Percentiles rank a stretch among this genome's conserved stretches.
phyloP scores from a whole-genome alignment of 139 green algal species.

The Deuterostichococcus epilithicus region DNA sequence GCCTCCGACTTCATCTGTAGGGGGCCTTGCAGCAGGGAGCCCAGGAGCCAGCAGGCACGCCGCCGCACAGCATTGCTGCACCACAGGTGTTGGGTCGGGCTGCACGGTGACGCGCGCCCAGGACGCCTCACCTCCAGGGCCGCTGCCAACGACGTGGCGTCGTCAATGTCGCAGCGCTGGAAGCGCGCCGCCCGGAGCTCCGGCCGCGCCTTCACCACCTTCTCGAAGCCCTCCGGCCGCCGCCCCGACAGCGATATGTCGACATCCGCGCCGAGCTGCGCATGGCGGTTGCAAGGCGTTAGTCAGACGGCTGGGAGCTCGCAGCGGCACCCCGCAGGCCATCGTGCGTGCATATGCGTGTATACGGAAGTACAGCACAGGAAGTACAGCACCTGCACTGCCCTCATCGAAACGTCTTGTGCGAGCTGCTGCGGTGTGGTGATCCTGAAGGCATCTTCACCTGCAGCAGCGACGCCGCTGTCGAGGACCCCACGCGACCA shows the following conservation, averaged over 20 bases:
- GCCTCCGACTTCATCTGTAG: no score
- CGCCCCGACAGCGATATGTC: slow-evolving; percentile 56
- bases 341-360: neutral
- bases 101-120: no score
- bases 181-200: slow-evolving; percentile 47
- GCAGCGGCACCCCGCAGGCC: no score
- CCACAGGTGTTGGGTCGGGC: no score
- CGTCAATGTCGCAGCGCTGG: slow-evolving; percentile 35
- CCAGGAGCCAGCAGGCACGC: no score
- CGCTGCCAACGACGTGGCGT: slow-evolving; percentile 26
- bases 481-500: slow-evolving; percentile 76
- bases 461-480: slow-evolving; percentile 63
- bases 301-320: no score
- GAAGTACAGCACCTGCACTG: no score
- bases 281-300: no score
- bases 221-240: slow-evolving; percentile 37
- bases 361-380: no score
- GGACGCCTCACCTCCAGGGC: slow-evolving; percentile 8
- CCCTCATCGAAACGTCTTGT: neutral
- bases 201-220: slow-evolving; percentile 43
- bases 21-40: no score
- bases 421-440: neutral
- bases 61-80: neutral
- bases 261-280: slow-evolving; percentile 9
- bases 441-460: slow-evolving; percentile 20